Evolutionary conservation across 2,329 filamentous ascomycete species (phyloP).

Genomic region (Triangularia verruculosa): DNA sequence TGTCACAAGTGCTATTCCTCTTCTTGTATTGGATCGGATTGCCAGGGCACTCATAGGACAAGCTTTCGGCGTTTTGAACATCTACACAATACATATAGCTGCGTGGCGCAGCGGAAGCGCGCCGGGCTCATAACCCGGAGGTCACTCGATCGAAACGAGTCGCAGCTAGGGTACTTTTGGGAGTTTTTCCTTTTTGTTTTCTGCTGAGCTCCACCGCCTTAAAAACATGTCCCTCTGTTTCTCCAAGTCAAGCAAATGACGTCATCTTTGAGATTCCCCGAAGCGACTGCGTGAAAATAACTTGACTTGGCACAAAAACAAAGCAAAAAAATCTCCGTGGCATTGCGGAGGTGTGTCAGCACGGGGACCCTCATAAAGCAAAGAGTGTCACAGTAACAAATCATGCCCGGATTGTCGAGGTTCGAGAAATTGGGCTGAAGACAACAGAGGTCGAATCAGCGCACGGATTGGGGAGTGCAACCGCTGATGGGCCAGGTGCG

Average conservation of each 20-base stretch:
- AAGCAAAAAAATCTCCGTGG: too few species aligned
- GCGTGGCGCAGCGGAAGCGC: constrained; percentile 11
- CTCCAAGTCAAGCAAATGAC: neutral
- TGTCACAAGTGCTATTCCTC: too few species aligned
- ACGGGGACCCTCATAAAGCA: too few species aligned
- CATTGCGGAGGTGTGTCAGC: too few species aligned
- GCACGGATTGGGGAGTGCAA: neutral
- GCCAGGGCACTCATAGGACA: too few species aligned
- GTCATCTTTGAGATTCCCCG: neutral
- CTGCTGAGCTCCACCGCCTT: neutral
- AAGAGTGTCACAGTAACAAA: neutral
- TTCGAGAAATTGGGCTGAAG: neutral
- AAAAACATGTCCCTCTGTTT: neutral
- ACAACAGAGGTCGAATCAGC: constrained; percentile 16
- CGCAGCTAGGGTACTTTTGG: neutral
- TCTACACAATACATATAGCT: too few species aligned
- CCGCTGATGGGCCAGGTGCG: constrained; percentile 17
- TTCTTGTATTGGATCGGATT: too few species aligned
- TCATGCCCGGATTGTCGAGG: neutral
- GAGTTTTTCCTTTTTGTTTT: neutral
- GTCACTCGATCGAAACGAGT: constrained; percentile 12
- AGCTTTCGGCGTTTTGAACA: too few species aligned
- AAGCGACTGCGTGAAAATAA: neutral
- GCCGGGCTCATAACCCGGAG: constrained; percentile 13
- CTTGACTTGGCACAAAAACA: too few species aligned